Evolutionary conservation across 2,329 filamentous ascomycete genomes (phyloP), one percentile per base, ranked within the genome.

Genomic region (Ambrosiella beaveri): DNA sequence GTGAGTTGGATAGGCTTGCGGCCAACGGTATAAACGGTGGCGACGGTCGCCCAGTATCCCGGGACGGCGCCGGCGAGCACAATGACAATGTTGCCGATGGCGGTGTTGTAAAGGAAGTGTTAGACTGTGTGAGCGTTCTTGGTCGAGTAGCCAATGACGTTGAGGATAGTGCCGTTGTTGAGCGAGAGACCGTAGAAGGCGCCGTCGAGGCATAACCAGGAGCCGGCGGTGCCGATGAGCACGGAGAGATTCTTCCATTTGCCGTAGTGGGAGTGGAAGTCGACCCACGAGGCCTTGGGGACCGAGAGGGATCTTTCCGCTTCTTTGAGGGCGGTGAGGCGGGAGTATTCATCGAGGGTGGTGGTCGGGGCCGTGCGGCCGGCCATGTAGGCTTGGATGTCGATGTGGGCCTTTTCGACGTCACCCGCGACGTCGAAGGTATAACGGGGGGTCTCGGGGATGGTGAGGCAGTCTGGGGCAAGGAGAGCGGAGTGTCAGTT

Each of bases 391-490:
- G 84, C 82, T 66, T 82, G 79, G 63, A 84, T 79, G 63, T 93
- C 87, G 52, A 79, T 80, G 57, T 81, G 77, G 47, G 80, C 88
- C 72, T 88, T 83, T 64, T 86, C 79, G 44, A 88, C 76, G 65
- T 93, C 86, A 49, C 80, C 81, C 55, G 81, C 77, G 19, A 93
- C 79, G 66, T 93, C 87, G 64, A 93, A 91, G 36, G 88, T 93
- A 72, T 93, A 94, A 36, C 88, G 85, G 56, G 88, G 87, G 39
- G 87, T 91, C 71, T 94, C 88, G 27, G 88, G 88, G 63, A 94
- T 91, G 56, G 87, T 93, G 3, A 93, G 73, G 65, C 84, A 83
- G 65, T 71, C 69, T 71, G 12, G 11, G 5, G 6, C 27, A 27
- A 27, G 27, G 17, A 9, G 9, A 49, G n/a, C 9, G 27, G n/a